Base-by-base conservation (phyloP, 345 rosid species). In the Rubroshorea leprosula region DNA sequence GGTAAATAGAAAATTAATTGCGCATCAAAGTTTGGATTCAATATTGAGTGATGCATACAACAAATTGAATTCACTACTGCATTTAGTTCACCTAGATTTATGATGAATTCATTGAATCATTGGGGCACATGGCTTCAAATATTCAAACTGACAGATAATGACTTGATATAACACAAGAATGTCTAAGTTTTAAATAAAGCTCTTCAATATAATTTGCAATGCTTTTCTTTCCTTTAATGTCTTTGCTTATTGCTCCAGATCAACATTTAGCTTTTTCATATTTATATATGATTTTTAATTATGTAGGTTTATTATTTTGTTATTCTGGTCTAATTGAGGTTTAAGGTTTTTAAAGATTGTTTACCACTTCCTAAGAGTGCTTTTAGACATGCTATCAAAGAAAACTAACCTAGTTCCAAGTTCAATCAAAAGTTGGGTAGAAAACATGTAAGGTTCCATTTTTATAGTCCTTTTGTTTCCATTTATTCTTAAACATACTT, bases 371-470 rank as follows among this genome's bases (percentile, higher is more conserved):
- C 71, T 10, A 82, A 80, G 51, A 65, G 54, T 51, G 43, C 61
- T 54, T 75, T 80, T 44, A 73, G 58, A 65, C 58, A 66, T 52
- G 71, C 68, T 45, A 75, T 80, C 64, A 46, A 35, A 66, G 78
- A 70, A 11, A 80, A 77, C 61, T 77, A 75, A 66, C 35, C 24
- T 38, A 62, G 38, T 9, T 75, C 73, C 9, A 80, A 72, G 65
- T 77, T 75, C 53, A 68, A 63, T 43, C 76, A 75, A 66, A 74
- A 77, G 29, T 76, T 77, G 50, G 54, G 66, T 72, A 53, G 64
- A 45, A 70, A 63, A 67, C 76, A 80, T 70, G 85, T 70, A 67
- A 51, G 58, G 11, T 23, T 10, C 54, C 17, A 12, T 52, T 62
- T 13, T 15, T 44, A 16, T 44, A 10, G n/a, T 44, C 17, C 14